Evolutionary conservation across 1,284 basidiomycete genomes (phyloP), one percentile per base, ranked within the genome.

Genomic region (Heterobasidion parviporum): DNA sequence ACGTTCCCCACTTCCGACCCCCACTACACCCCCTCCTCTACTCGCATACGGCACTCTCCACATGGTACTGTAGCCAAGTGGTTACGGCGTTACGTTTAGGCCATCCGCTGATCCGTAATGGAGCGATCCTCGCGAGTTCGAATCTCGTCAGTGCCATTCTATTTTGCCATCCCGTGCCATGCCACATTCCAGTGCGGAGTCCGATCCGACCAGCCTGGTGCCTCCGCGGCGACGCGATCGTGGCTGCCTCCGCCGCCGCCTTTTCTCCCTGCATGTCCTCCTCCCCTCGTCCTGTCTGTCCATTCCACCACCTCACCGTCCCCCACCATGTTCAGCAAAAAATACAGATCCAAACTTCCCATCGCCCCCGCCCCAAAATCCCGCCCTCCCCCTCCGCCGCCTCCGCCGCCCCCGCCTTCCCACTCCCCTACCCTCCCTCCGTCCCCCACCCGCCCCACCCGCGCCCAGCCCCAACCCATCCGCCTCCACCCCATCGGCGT

Each of bases 81-180:
- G 76, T 78, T 78, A 78, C 76, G 78, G 76, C 78, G 76, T 78
- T 75, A 78, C 76, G 77, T 78, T 78, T 78, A 78, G 76, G 76
- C 70, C 60, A 49, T 36, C 12, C 48, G 56, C 66, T 61, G 70
- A 70, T 70, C 76, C 77, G 77, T 78, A 75, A 78, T 78, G 78
- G 78, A 41, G 76, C 76, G 74, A 76, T 32, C 77, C 78, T 74
- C 76, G 76, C 78, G 76, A 79, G 76, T 78, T 78, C 76, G 76
- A 78, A 79, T 79, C 76, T 79, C 76, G 78, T 79, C 77, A 79
- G 75, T 77, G 75, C 77, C 75, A 77, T 49, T 20, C 54, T 60
- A 53, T 69, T 65, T 64, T 38, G 35, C 34, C n/a, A 26, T 32
- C 18, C 51, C 33, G 32, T 43, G 20, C 33, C 20, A 4, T 26